Percentiles rank a stretch among this genome's conserved stretches.
These are phyloP conservation scores for Trametes punicea DNA, from an alignment of 768 basidiomycete species.

Conservation along the genomic window DNA sequence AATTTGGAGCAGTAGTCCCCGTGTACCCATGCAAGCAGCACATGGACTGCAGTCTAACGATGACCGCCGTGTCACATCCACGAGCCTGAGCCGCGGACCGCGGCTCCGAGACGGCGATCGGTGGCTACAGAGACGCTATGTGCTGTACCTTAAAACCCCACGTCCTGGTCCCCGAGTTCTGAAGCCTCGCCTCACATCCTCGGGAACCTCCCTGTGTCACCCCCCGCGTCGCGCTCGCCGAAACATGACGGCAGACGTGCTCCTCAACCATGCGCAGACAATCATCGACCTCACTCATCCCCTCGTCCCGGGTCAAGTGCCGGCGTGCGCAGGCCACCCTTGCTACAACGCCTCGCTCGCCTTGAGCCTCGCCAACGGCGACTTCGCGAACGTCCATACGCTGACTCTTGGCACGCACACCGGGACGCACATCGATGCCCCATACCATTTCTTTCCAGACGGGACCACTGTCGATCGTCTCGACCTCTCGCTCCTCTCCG, in stretches of 20 bases:
- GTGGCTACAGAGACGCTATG: not conserved
- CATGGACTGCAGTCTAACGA: not conserved
- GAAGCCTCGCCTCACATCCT: no score
- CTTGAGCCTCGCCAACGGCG: constrained; percentile 37
- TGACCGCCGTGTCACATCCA: not conserved
- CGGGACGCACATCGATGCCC: constrained; percentile 79
- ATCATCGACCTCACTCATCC: constrained; percentile 55
- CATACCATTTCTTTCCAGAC: constrained; percentile 62
- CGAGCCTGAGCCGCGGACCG: not conserved
- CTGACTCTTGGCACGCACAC: constrained; percentile 66
- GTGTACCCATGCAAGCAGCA: not conserved
- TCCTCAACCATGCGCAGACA: not conserved
- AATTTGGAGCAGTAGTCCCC: not conserved
- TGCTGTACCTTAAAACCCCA: not conserved
- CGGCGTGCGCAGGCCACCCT: constrained; percentile 57
- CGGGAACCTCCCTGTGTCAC: no score
- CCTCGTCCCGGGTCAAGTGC: constrained; percentile 40
- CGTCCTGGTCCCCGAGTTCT: not conserved
- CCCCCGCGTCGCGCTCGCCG: no score
- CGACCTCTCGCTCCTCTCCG: constrained; percentile 47
- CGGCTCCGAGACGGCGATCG: not conserved
- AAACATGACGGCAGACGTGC: not conserved
- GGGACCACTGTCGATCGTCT: constrained; percentile 59
- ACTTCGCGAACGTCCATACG: constrained; percentile 50
- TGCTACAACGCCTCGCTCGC: constrained; percentile 38